These are phyloP conservation scores for Vitis vinifera DNA, from an alignment of 164 flowering plant genomes.

Conservation along the genomic window DNA sequence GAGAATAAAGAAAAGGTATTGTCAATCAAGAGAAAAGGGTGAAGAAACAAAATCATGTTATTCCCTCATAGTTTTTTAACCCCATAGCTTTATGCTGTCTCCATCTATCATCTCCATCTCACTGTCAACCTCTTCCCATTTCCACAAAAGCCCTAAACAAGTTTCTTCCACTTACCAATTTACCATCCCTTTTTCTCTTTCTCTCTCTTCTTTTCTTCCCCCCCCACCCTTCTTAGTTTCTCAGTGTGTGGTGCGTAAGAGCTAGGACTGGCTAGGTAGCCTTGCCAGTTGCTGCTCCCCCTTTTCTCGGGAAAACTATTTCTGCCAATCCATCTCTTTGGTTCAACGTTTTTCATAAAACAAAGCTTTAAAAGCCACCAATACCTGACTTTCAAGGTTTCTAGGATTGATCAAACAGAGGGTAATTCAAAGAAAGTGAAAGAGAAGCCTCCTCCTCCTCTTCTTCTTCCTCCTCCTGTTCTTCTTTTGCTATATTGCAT, in stretches of 20 bases:
- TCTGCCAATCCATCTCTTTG: constrained; percentile 1
- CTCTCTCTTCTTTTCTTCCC: background rate
- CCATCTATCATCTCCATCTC: constrained; percentile 17
- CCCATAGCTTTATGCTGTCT: constrained; percentile 23
- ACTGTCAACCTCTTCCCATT: constrained; percentile 30
- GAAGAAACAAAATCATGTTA: constrained; percentile 30
- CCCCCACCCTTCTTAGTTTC: too few relatives aligned
- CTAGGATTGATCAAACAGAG: constrained; percentile 21
- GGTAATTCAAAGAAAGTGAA: constrained; percentile 4
- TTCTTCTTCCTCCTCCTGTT: background rate
- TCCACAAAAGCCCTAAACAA: constrained; percentile 26
- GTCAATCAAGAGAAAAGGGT: constrained; percentile 27
- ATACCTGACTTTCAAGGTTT: constrained; percentile 18
- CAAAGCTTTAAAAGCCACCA: constrained; percentile 4
- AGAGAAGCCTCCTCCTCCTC: background rate
- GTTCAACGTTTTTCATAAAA: background rate
- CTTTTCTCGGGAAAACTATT: constrained; percentile 10
- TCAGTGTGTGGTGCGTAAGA: too few relatives aligned
- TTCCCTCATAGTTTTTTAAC: constrained; percentile 17
- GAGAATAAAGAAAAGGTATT: constrained; percentile 24
- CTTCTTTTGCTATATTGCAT: background rate
- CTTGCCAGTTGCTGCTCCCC: constrained; percentile 3
- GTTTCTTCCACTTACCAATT: constrained; percentile 13
- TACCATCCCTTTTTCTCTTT: background rate
- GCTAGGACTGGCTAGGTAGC: background rate